Conservation (phyloP, 371 early-diverging fungal genomes). For the Mucor indicus region DNA sequence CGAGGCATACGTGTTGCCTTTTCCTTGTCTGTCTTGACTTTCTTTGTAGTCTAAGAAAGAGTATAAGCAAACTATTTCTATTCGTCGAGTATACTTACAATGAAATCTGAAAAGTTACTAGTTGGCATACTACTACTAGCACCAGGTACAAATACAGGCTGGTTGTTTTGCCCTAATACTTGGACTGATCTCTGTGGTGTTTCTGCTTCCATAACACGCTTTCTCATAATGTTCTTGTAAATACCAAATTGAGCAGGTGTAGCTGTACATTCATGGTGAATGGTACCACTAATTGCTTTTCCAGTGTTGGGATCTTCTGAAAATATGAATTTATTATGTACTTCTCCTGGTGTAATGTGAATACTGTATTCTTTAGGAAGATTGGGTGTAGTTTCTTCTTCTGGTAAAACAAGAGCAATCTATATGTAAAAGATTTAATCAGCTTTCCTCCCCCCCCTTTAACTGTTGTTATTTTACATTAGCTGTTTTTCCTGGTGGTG, state of each 20-base stretch:
- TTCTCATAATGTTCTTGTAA: slow-evolving; percentile 78
- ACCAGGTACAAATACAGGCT: slow-evolving; percentile 56
- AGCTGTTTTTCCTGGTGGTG: slow-evolving; percentile 28
- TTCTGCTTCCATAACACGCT: slow-evolving; percentile 59
- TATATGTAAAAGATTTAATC: slow-evolving; percentile 4
- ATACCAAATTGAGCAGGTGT: slow-evolving; percentile 57
- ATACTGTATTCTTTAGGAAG: slow-evolving; percentile 79
- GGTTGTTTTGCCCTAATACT: slow-evolving; percentile 50
- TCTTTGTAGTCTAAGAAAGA: slow-evolving; percentile 29
- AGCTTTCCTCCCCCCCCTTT: not conserved
- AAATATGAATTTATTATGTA: slow-evolving; percentile 77
- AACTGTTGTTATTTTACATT: not conserved
- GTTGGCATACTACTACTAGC: slow-evolving; percentile 56
- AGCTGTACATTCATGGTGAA: slow-evolving; percentile 81
- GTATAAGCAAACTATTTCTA: not conserved
- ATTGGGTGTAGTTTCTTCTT: slow-evolving; percentile 44
- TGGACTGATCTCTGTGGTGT: slow-evolving; percentile 58
- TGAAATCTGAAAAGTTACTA: slow-evolving; percentile 50
- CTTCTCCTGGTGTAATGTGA: slow-evolving; percentile 61
- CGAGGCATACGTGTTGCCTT: slow-evolving; percentile 83
- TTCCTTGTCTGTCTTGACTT: slow-evolving; percentile 47
- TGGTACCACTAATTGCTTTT: slow-evolving; percentile 57
- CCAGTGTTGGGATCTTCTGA: slow-evolving; percentile 56
- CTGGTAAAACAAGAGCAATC: slow-evolving; percentile 64
- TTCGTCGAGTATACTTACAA: slow-evolving; percentile 36